Evolutionary conservation across 768 basidiomycete species (phyloP).

Genomic region (Inosperma sp.): DNA sequence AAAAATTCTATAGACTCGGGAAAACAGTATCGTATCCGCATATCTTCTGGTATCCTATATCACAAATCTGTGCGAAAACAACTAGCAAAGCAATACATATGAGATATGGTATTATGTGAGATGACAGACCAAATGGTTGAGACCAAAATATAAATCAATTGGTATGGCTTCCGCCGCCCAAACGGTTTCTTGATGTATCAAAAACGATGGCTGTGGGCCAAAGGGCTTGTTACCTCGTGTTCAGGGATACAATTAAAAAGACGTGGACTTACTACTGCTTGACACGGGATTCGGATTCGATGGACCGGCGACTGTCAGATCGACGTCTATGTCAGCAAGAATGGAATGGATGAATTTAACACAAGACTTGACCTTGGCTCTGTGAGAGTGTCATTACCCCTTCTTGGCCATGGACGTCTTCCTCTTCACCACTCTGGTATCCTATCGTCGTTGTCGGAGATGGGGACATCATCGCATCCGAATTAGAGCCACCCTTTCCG

Average conservation of each 20-base stretch:
- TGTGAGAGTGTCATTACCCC: conserved; percentile 28
- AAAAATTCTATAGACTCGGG: too few species aligned
- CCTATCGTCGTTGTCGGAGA: conserved; percentile 12
- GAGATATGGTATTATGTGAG: too few species aligned
- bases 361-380: conserved; percentile 18
- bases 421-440: conserved; percentile 19
- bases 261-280: not conserved
- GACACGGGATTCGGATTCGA: too few species aligned
- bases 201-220: conserved; percentile 1
- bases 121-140: too few species aligned
- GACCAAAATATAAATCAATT: too few species aligned
- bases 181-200: not conserved
- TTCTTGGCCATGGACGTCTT: conserved; percentile 21
- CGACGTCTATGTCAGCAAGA: too few species aligned
- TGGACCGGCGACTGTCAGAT: too few species aligned
- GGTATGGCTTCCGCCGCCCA: not conserved
- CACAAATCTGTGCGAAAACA: too few species aligned
- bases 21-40: too few species aligned
- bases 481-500: conserved; percentile 19
- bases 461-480: conserved; percentile 16
- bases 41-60: too few species aligned
- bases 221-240: not conserved
- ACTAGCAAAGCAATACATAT: too few species aligned
- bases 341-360: not conserved
- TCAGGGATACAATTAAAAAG: not conserved